Conservation (phyloP, 148 eudicot genomes). For the Limonium bicolor region DNA sequence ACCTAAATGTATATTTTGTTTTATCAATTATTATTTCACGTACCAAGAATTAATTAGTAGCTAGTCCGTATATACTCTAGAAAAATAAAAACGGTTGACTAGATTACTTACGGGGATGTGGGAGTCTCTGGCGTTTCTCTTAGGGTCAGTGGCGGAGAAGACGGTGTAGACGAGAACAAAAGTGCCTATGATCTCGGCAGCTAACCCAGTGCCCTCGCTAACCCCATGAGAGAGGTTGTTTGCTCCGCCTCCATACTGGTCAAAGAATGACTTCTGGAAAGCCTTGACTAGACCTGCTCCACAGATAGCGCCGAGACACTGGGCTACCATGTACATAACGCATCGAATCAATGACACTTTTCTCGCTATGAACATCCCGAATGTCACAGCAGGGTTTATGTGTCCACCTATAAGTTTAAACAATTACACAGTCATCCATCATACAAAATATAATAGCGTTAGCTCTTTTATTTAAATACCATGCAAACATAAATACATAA, state of each 20-base stretch:
- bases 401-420: constrained; percentile 18
- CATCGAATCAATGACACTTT: constrained; percentile 13
- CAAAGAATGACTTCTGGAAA: constrained; percentile 2
- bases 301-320: constrained; percentile 15
- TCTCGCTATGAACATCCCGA: constrained; percentile 13
- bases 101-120: constrained; percentile 12
- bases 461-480: neutral
- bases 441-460: neutral
- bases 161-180: constrained; percentile 16
- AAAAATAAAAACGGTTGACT: no score
- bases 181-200: constrained; percentile 14
- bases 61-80: neutral
- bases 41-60: neutral
- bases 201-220: constrained; percentile 10
- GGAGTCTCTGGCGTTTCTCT: constrained; percentile 11
- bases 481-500: neutral
- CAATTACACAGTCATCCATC: no score
- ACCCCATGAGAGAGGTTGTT: constrained; percentile 11
- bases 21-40: no score
- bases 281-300: constrained; percentile 15
- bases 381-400: constrained; percentile 14
- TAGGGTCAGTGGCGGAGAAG: constrained; percentile 13
- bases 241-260: constrained; percentile 11
- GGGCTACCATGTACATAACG: constrained; percentile 9
- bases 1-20: constrained; percentile 1